Conservation (phyloP, 2,329 filamentous ascomycete species). For the Trichoderma koningii region DNA sequence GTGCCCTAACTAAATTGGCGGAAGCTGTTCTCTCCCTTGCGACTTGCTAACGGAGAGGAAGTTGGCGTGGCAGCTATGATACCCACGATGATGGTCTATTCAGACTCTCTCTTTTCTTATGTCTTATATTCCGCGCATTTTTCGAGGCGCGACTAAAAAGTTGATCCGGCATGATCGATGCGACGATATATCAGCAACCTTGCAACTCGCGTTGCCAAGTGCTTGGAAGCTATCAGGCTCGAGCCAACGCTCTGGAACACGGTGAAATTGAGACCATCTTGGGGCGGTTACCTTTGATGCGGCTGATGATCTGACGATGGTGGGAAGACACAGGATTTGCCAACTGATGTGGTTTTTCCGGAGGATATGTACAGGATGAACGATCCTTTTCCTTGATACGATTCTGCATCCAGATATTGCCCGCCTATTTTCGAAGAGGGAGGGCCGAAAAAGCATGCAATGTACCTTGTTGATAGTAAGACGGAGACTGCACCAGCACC, state of each 20-base stretch:
- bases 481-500: constrained; percentile 34
- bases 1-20: constrained; percentile 70
- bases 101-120: constrained; percentile 33
- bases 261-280: constrained; percentile 39
- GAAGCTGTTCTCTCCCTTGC: constrained; percentile 33
- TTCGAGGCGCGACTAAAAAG: constrained; percentile 32
- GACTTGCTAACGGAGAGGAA: constrained; percentile 32
- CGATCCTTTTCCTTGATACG: constrained; percentile 31
- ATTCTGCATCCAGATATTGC: constrained; percentile 27
- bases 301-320: constrained; percentile 17
- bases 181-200: constrained; percentile 38
- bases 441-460: constrained; percentile 34
- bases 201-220: constrained; percentile 37
- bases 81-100: constrained; percentile 44
- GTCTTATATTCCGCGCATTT: constrained; percentile 32
- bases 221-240: constrained; percentile 33
- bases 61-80: constrained; percentile 48
- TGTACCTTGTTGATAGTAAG: constrained; percentile 43
- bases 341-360: constrained; percentile 35
- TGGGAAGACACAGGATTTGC: constrained; percentile 4
- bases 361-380: constrained; percentile 25
- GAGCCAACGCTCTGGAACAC: constrained; percentile 36
- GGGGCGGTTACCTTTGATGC: constrained; percentile 32
- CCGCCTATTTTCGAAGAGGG: constrained; percentile 6
- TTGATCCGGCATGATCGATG: constrained; percentile 39